These are phyloP conservation scores for Puccinia hordei DNA, from an alignment of 1,284 basidiomycete species.

Conservation along the genomic window DNA sequence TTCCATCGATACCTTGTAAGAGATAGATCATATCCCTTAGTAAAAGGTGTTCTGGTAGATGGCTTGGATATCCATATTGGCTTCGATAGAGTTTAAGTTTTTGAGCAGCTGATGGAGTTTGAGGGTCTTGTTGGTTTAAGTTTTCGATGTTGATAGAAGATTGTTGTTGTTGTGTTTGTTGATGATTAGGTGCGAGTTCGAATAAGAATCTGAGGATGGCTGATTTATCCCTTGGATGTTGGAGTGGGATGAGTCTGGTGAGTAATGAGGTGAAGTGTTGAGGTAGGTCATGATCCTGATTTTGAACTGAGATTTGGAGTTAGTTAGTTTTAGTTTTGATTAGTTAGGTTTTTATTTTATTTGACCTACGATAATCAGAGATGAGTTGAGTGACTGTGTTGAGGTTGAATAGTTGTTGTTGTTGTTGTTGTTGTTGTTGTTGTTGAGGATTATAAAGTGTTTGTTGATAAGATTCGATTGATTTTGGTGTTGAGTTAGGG, in stretches of 20 bases:
- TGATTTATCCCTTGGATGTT: conserved; percentile 32
- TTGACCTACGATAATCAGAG: no score
- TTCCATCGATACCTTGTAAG: conserved; percentile 94
- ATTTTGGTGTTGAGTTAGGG: no score
- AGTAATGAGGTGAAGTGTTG: conserved; percentile 28
- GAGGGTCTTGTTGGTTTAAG: neutral
- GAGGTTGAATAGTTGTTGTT: neutral
- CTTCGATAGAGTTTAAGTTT: neutral
- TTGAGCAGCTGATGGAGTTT: neutral
- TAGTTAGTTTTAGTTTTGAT: neutral
- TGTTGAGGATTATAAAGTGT: no score
- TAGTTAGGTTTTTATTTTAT: neutral
- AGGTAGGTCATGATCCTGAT: no score
- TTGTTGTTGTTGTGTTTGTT: neutral
- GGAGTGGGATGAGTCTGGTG: conserved; percentile 25
- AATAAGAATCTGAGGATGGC: conserved; percentile 24
- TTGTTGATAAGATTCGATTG: no score
- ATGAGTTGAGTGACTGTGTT: neutral
- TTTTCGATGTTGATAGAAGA: neutral
- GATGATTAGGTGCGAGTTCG: neutral
- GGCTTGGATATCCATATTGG: conserved; percentile 19
- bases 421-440: neutral
- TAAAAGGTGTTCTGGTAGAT: conserved; percentile 60
- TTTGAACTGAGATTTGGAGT: neutral
- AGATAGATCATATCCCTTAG: conserved; percentile 90